A percentile compares a stretch with the other conserved stretches of the same genome.
phyloP scores from a whole-genome alignment of 805 yeast genomes.

The Saturnispora serradocipensis region DNA sequence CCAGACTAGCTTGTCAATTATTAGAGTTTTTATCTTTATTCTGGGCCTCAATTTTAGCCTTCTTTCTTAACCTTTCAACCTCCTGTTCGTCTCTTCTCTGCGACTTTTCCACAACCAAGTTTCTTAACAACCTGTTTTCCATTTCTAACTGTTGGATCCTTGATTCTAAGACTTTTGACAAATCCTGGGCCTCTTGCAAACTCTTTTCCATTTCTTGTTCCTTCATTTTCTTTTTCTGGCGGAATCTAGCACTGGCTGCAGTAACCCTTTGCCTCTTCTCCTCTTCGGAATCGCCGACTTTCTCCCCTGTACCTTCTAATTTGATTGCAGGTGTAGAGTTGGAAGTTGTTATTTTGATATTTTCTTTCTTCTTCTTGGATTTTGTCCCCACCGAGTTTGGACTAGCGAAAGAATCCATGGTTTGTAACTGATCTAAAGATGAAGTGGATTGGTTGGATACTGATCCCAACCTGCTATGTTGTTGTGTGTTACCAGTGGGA shows the following conservation, averaged over 20 bases:
- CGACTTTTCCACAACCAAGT: slow-evolving; percentile 75
- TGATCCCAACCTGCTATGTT: not conserved
- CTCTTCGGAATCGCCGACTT: slow-evolving; percentile 28
- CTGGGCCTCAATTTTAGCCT: slow-evolving; percentile 26
- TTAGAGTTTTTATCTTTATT: not conserved
- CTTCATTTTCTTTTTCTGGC: slow-evolving; percentile 83
- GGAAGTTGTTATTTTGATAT: not conserved
- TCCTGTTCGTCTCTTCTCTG: slow-evolving; percentile 45
- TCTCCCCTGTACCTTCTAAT: not conserved
- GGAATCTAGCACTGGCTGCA: slow-evolving; percentile 89
- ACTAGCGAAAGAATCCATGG: not conserved
- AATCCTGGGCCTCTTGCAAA: slow-evolving; percentile 62
- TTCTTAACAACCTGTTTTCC: slow-evolving; percentile 83
- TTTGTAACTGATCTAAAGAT: not conserved
- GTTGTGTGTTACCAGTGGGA: slow-evolving; percentile 12
- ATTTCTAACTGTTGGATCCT: slow-evolving; percentile 78
- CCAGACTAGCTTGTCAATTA: not conserved
- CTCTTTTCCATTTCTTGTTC: slow-evolving; percentile 85
- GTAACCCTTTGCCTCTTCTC: slow-evolving; percentile 84
- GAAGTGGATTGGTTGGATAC: not conserved
- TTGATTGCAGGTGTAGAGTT: not conserved
- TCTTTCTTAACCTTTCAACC: slow-evolving; percentile 41
- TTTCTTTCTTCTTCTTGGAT: not conserved
- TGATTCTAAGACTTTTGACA: slow-evolving; percentile 56
- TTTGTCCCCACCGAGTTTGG: not conserved